Percentiles rank a stretch among this genome's conserved stretches.
Conservation (phyloP, 768 basidiomycete genomes). For the Russula griseocarnosa region DNA sequence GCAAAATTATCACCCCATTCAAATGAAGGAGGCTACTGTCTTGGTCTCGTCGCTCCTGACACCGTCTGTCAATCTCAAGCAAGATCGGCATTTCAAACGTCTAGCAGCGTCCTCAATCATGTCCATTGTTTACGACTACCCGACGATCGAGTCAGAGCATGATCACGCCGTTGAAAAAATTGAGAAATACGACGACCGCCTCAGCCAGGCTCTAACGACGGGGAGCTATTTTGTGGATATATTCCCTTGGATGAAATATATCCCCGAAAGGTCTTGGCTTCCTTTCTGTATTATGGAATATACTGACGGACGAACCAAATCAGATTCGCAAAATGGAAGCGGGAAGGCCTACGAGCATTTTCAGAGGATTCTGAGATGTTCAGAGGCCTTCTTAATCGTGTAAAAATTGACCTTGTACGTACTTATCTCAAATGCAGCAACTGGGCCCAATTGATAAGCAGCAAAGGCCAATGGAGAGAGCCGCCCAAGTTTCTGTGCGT, state of each 20-base stretch:
- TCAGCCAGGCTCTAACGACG: neutral
- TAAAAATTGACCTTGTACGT: conserved; percentile 22
- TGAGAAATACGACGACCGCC: neutral
- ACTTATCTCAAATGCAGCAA: too few species aligned
- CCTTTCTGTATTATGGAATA: neutral
- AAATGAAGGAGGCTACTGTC: conserved; percentile 33
- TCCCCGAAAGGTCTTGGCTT: conserved; percentile 7
- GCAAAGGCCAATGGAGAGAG: neutral
- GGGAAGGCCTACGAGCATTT: conserved; percentile 24
- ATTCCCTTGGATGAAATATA: conserved; percentile 20
- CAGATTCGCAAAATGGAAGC: conserved; percentile 31
- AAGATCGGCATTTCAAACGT: conserved; percentile 34
- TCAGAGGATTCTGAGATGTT: conserved; percentile 13
- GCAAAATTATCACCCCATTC: conserved; percentile 31
- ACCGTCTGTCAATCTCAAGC: conserved; percentile 30
- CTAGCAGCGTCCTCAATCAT: conserved; percentile 32
- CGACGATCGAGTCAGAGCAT: conserved; percentile 5
- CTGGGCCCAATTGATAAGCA: neutral
- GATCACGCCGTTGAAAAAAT: conserved; percentile 1
- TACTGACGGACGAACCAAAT: neutral
- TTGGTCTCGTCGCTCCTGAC: conserved; percentile 32
- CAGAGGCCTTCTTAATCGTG: conserved; percentile 22
- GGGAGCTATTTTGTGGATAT: conserved; percentile 6
- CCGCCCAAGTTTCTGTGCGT: neutral
- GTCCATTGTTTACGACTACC: conserved; percentile 30